A percentile compares a stretch with the other conserved stretches of the same genome.
Conservation (phyloP, 257 asterid genomes). For the Petunia secreta region DNA sequence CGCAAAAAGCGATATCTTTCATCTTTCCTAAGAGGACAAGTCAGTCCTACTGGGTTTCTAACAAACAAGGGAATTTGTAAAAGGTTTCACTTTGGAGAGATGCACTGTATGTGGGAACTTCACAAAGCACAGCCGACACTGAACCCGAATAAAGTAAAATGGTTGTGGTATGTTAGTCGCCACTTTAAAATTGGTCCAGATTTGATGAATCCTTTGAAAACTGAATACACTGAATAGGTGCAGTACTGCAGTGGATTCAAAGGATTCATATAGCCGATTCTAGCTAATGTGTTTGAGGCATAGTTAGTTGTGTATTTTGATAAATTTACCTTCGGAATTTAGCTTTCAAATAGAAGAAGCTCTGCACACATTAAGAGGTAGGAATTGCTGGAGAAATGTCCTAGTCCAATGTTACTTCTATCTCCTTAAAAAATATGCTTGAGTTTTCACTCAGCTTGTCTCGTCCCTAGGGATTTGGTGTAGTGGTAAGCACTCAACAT, state of each 20-base stretch:
- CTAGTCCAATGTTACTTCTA: neutral
- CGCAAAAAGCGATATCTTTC: neutral
- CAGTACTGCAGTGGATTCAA: slow-evolving; percentile 9
- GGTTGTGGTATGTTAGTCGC: neutral
- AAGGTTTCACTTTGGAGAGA: neutral
- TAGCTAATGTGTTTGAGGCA: neutral
- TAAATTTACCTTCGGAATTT: slow-evolving; percentile 11
- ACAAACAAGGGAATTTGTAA: neutral
- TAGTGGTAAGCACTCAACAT: no score
- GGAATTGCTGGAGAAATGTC: neutral
- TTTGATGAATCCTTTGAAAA: neutral
- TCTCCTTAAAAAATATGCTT: neutral
- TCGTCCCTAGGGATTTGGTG: neutral
- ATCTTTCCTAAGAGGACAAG: slow-evolving; percentile 3
- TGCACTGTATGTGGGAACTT: neutral
- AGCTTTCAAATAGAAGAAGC: neutral
- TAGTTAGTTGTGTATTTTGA: neutral
- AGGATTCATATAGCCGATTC: neutral
- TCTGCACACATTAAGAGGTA: slow-evolving; percentile 6
- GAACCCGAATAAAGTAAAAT: slow-evolving; percentile 4
- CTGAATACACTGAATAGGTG: neutral
- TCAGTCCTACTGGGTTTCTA: neutral
- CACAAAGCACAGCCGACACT: neutral
- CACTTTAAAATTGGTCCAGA: neutral
- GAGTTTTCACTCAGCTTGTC: neutral